Percentiles rank a stretch among this genome's conserved stretches.
Conservation (phyloP, 1,284 basidiomycete species). For the Ceratobasidium sp. region DNA sequence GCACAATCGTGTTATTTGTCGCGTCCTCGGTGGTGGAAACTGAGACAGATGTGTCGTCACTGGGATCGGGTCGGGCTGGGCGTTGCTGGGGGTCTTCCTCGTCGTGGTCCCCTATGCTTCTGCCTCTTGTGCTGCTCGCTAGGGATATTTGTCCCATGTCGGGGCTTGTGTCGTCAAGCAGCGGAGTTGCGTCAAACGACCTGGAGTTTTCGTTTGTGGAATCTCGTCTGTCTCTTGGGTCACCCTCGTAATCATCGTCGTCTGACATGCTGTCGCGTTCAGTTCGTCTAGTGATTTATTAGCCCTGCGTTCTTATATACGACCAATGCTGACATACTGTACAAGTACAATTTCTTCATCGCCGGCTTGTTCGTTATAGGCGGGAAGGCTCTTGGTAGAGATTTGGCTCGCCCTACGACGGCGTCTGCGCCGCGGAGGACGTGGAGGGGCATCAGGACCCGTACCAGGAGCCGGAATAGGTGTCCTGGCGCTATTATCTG, state of each 20-base stretch:
- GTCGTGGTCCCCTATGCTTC: slow-evolving; percentile 19
- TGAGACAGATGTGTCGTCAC: slow-evolving; percentile 35
- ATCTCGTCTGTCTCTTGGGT: slow-evolving; percentile 2
- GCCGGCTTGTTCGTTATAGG: slow-evolving; percentile 81
- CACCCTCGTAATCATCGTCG: slow-evolving; percentile 28
- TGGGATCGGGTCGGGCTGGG: slow-evolving; percentile 6
- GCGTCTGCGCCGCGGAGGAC: slow-evolving; percentile 57
- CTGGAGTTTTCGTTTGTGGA: neutral
- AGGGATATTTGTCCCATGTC: slow-evolving; percentile 25
- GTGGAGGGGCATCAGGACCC: slow-evolving; percentile 31
- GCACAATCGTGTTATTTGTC: slow-evolving; percentile 2
- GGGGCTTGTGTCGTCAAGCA: slow-evolving; percentile 42
- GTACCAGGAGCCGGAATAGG: slow-evolving; percentile 8
- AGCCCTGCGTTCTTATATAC: neutral
- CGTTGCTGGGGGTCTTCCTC: neutral
- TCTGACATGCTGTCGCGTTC: slow-evolving; percentile 28
- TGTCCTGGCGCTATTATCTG: neutral
- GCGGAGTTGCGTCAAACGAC: slow-evolving; percentile 27
- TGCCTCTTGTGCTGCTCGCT: slow-evolving; percentile 21
- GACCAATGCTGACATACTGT: slow-evolving; percentile 59
- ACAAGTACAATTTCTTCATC: slow-evolving; percentile 80
- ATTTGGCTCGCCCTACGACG: slow-evolving; percentile 70
- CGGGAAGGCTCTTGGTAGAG: slow-evolving; percentile 75
- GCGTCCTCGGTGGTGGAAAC: slow-evolving; percentile 13
- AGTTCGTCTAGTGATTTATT: slow-evolving; percentile 12